Conservation (phyloP, 1,139 yeast genomes). For the Saccharomyces hybrid region DNA sequence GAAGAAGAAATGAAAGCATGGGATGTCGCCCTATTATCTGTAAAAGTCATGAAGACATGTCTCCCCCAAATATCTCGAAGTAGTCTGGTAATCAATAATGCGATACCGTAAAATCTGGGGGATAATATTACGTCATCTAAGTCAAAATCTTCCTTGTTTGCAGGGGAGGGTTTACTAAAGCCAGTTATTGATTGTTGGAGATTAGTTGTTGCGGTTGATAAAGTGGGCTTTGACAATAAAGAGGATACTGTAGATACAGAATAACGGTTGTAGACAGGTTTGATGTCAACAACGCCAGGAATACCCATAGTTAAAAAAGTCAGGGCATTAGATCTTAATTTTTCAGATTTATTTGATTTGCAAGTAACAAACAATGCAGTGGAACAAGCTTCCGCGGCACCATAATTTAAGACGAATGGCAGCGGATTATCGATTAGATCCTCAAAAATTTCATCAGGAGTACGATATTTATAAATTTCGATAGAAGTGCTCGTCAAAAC, state of each 20-base stretch:
- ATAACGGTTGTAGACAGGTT: constrained; percentile 31
- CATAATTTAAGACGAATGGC: constrained; percentile 48
- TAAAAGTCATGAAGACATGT: constrained; percentile 46
- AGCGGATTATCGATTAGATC: constrained; percentile 51
- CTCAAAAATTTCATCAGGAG: constrained; percentile 71
- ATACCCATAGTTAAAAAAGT: constrained; percentile 35
- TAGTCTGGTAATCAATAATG: constrained; percentile 68
- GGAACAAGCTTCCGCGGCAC: constrained; percentile 74
- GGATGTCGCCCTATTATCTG: background rate
- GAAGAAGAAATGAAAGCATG: background rate
- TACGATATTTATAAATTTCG: constrained; percentile 64
- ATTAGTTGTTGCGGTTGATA: constrained; percentile 21
- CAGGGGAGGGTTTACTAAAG: constrained; percentile 6
- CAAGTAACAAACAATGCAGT: constrained; percentile 79
- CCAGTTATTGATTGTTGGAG: constrained; percentile 6
- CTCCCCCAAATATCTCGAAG: constrained; percentile 72
- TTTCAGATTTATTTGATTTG: constrained; percentile 54
- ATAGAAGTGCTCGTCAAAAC: constrained; percentile 75
- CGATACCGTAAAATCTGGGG: constrained; percentile 89
- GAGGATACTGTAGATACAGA: constrained; percentile 26
- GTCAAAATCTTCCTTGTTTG: constrained; percentile 13
- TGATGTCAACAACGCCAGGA: constrained; percentile 34
- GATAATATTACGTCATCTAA: constrained; percentile 76
- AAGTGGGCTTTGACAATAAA: constrained; percentile 20
- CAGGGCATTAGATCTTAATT: constrained; percentile 35